Conservation (phyloP, 441 rosid species). For the Iberis amara region DNA sequence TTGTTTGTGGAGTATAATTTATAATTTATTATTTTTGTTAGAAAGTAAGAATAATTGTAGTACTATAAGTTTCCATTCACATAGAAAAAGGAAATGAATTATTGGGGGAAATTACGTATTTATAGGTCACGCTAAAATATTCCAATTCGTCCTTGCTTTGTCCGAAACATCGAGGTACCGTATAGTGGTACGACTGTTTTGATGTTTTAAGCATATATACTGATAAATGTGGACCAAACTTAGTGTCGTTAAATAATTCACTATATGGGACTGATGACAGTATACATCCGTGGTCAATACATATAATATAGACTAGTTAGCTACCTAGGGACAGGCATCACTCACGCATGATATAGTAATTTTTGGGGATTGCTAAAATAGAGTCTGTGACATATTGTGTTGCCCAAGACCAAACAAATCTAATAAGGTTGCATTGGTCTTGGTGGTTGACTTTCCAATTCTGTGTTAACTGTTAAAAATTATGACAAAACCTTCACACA, state of each 20-base stretch:
- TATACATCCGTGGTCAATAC: conserved; percentile 16
- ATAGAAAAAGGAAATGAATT: not conserved
- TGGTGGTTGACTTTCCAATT: conserved; percentile 26
- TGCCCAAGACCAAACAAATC: conserved; percentile 24
- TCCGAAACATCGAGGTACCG: conserved; percentile 19
- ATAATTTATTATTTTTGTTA: not conserved
- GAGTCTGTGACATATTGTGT: conserved; percentile 15
- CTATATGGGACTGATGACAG: not conserved
- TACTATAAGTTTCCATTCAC: too few relatives aligned
- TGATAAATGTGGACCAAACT: conserved; percentile 21
- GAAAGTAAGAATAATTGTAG: too few relatives aligned
- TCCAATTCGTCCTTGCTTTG: conserved; percentile 3
- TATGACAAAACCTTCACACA: conserved; percentile 5
- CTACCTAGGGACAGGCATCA: conserved; percentile 20
- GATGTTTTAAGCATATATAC: conserved; percentile 20
- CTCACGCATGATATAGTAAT: not conserved
- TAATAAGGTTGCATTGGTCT: conserved; percentile 9
- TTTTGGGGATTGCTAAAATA: conserved; percentile 14
- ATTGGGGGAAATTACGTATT: not conserved
- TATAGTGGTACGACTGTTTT: conserved; percentile 26
- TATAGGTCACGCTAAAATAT: conserved; percentile 17
- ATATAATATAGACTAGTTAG: not conserved
- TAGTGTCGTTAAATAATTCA: conserved; percentile 2
- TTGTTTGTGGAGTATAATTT: not conserved
- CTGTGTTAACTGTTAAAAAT: not conserved